Evolutionary conservation across 345 rosid species (phyloP).

Genomic region (Balakata baccata): DNA sequence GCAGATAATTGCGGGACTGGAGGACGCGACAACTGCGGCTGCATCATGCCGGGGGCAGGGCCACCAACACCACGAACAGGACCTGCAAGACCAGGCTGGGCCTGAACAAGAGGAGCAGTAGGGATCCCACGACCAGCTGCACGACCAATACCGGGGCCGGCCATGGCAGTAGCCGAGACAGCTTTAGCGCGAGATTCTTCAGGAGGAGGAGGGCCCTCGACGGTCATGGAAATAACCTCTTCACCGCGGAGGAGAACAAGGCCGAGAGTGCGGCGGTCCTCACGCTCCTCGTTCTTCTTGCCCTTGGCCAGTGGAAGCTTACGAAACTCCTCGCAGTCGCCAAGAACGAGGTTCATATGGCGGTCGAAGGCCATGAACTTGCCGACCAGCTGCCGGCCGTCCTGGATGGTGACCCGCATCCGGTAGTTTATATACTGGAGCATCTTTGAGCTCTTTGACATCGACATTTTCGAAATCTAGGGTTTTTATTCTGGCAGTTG

Average conservation of each 20-base stretch:
- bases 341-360: constrained; percentile 95
- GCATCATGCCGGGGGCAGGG: constrained; percentile 97
- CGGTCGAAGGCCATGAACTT: constrained; percentile 99
- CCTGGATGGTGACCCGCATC: constrained; percentile 98
- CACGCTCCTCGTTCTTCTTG: constrained; percentile 72
- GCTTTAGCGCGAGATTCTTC: constrained; percentile 94
- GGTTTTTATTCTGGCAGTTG: neutral
- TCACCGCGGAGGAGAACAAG: constrained; percentile 94
- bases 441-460: constrained; percentile 98
- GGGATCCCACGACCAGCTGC: constrained; percentile 99
- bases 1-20: constrained; percentile 61
- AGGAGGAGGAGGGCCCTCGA: constrained; percentile 97
- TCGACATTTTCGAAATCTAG: constrained; percentile 53
- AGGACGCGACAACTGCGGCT: constrained; percentile 89
- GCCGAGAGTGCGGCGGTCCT: constrained; percentile 95
- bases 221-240: constrained; percentile 96
- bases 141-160: constrained; percentile 96
- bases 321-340: constrained; percentile 98
- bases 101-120: constrained; percentile 80
- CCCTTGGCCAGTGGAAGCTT: constrained; percentile 94
- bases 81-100: constrained; percentile 96
- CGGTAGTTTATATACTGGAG: constrained; percentile 93
- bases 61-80: constrained; percentile 98
- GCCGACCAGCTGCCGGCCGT: constrained; percentile 92
- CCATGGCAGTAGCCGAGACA: constrained; percentile 49